Conservation (phyloP, 495 filamentous ascomycete genomes). For the Penicillium bovifimosum region DNA sequence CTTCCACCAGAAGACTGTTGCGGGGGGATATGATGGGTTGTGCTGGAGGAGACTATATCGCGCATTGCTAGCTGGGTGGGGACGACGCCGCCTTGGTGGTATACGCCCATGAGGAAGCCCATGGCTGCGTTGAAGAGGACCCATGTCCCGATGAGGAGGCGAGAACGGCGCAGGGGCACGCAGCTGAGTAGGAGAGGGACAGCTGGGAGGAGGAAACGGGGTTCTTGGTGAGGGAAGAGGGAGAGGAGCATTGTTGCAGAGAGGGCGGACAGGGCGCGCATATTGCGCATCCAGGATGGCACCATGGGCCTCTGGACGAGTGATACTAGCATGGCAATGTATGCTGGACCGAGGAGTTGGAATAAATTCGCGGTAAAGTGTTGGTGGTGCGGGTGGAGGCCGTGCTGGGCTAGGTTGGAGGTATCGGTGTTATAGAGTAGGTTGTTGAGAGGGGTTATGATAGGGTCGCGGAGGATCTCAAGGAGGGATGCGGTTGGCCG, state of each 20-base stretch:
- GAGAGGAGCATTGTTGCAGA: conserved; percentile 77
- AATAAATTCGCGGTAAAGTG: conserved; percentile 82
- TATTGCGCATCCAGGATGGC: conserved; percentile 45
- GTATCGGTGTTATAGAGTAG: conserved; percentile 75
- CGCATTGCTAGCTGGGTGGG: conserved; percentile 63
- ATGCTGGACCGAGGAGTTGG: conserved; percentile 84
- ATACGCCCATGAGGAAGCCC: conserved; percentile 81
- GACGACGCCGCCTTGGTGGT: conserved; percentile 90
- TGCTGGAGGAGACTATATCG: conserved; percentile 27
- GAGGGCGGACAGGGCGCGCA: conserved; percentile 62
- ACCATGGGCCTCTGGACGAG: conserved; percentile 46
- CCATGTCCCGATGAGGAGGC: conserved; percentile 64
- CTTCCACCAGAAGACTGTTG: conserved; percentile 87
- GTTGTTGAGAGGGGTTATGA: conserved; percentile 89
- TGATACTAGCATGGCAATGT: conserved; percentile 57
- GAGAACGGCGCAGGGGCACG: conserved; percentile 60
- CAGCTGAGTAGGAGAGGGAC: conserved; percentile 87
- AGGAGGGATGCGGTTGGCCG: conserved; percentile 48
- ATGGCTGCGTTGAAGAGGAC: conserved; percentile 74
- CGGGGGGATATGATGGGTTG: conserved; percentile 34
- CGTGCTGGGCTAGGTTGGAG: conserved; percentile 80
- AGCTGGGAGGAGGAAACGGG: conserved; percentile 83
- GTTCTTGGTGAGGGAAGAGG: conserved; percentile 87
- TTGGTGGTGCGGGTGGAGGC: conserved; percentile 86
- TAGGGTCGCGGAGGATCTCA: conserved; percentile 51